phyloP scores from a whole-genome alignment of 2,329 filamentous ascomycete genomes.

The Neospermospora avenae region DNA sequence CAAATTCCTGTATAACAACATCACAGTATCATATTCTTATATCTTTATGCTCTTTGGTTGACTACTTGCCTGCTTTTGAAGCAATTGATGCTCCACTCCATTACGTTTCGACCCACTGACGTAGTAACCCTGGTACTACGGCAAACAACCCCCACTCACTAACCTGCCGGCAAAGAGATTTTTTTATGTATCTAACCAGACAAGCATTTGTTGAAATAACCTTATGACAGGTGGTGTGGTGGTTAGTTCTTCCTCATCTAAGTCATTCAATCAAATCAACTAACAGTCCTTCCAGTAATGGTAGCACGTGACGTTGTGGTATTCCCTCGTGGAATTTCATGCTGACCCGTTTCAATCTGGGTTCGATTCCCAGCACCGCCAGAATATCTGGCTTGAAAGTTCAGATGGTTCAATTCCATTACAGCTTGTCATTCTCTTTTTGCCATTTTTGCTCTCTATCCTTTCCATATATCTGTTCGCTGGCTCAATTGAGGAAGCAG shows the following conservation, averaged over 20 bases:
- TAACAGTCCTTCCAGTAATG: conserved; percentile 11
- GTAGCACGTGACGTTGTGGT: conserved; percentile 24
- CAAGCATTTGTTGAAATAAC: neutral
- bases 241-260: neutral
- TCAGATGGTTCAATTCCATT: conserved; percentile 10
- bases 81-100: neutral
- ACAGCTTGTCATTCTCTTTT: conserved; percentile 1
- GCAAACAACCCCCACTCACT: neutral
- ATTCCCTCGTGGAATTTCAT: conserved; percentile 11
- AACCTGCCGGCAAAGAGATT: neutral
- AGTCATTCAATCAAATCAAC: neutral
- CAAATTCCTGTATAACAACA: no score
- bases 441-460: neutral
- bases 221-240: conserved; percentile 9
- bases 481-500: neutral
- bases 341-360: conserved; percentile 28
- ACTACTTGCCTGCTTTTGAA: neutral
- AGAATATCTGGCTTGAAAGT: conserved; percentile 12
- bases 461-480: neutral
- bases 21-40: no score
- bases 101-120: neutral
- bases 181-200: neutral
- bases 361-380: conserved; percentile 29
- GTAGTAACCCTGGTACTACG: neutral
- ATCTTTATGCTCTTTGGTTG: no score